These are phyloP conservation scores for Kwoniella sp. DNA, from an alignment of 768 basidiomycete species.

Conservation along the genomic window DNA sequence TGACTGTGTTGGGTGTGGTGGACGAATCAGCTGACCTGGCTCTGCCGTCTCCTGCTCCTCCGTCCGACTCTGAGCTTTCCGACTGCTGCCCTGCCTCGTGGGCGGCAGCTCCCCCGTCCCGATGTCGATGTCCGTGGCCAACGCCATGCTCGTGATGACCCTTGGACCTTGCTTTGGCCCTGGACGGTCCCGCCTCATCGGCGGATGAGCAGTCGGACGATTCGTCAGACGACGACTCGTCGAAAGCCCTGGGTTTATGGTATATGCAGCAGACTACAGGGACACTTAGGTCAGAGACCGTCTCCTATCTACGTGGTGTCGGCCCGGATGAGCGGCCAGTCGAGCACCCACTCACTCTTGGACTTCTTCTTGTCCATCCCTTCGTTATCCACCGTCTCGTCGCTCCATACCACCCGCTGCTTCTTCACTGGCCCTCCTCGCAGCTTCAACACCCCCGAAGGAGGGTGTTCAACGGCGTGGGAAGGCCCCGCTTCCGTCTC, in stretches of 20 bases:
- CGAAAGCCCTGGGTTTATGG: conserved; percentile 57
- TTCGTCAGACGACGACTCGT: conserved; percentile 49
- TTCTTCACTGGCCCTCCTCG: conserved; percentile 56
- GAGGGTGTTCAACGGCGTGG: conserved; percentile 49
- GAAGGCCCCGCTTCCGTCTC: conserved; percentile 8
- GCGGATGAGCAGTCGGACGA: conserved; percentile 58
- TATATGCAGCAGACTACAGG: conserved; percentile 87
- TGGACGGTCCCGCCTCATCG: conserved; percentile 1
- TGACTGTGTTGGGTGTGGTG: neutral
- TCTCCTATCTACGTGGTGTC: no score
- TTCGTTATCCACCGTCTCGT: conserved; percentile 87
- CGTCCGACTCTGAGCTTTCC: conserved; percentile 18
- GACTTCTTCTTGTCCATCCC: conserved; percentile 82
- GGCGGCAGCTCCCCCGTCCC: neutral
- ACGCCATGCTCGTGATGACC: neutral
- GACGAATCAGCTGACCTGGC: conserved; percentile 15
- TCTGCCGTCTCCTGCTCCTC: conserved; percentile 27
- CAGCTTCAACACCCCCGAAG: conserved; percentile 60
- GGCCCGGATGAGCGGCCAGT: neutral
- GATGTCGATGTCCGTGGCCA: neutral
- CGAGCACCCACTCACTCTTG: conserved; percentile 65
- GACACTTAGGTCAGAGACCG: no score
- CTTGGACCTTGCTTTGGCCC: neutral
- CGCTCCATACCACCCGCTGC: conserved; percentile 72
- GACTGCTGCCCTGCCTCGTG: conserved; percentile 45